Conservation (phyloP, 306 rosid species). For the Dryas alaskensis region DNA sequence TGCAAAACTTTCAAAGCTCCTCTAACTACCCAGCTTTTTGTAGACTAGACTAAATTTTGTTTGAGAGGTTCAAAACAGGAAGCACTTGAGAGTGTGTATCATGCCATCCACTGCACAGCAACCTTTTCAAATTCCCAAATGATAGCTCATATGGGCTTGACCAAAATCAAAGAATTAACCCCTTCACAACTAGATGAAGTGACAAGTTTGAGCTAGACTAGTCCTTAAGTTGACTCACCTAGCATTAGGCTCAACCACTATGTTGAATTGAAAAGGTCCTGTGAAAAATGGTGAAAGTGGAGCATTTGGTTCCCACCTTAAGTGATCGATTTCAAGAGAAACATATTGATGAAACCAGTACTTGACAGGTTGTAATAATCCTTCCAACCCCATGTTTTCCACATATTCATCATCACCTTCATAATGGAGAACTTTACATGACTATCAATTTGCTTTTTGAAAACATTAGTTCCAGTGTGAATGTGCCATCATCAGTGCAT, state of each 20-base stretch:
- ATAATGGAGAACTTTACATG: slow-evolving; percentile 1
- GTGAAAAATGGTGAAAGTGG: slow-evolving; percentile 4
- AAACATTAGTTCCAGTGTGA: background rate
- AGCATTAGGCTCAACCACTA: slow-evolving; percentile 3
- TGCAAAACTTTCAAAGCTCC: slow-evolving; percentile 6
- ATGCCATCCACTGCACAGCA: slow-evolving; percentile 28
- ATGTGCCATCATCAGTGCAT: background rate
- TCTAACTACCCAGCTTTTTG: slow-evolving; percentile 2
- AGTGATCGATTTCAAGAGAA: slow-evolving; percentile 10
- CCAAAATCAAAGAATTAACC: slow-evolving; percentile 15
- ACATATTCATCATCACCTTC: slow-evolving; percentile 19
- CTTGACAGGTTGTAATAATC: slow-evolving; percentile 14
- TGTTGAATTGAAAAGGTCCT: background rate
- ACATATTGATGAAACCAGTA: slow-evolving; percentile 4
- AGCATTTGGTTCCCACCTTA: slow-evolving; percentile 13
- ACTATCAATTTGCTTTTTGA: background rate
- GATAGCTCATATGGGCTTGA: slow-evolving; percentile 12
- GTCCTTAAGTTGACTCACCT: slow-evolving; percentile 1
- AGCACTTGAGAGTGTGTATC: slow-evolving; percentile 31
- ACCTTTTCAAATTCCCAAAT: slow-evolving; percentile 21
- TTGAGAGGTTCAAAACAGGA: slow-evolving; percentile 24
- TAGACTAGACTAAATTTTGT: background rate
- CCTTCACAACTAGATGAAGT: slow-evolving; percentile 4
- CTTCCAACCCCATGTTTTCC: slow-evolving; percentile 11
- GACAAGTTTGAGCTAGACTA: slow-evolving; percentile 9